Evolutionary conservation across 805 yeast genomes (phyloP).

Genomic region (Schwanniomyces polymorphus): DNA sequence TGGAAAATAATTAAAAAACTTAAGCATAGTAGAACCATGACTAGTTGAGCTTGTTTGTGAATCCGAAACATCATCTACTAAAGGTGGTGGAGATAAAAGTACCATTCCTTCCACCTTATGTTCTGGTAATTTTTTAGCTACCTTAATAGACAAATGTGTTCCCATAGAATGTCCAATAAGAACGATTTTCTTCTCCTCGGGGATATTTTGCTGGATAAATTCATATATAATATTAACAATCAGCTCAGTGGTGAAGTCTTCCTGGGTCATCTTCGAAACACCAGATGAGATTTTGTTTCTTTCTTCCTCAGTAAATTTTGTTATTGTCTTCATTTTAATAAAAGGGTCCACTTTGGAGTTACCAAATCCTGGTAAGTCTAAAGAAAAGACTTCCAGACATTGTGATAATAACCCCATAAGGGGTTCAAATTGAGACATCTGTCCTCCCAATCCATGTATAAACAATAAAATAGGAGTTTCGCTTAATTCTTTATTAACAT

Average conservation of each 20-base stretch:
- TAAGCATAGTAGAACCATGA: slow-evolving; percentile 13
- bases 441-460: slow-evolving; percentile 91
- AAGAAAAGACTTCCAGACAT: slow-evolving; percentile 60
- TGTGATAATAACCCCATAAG: slow-evolving; percentile 62
- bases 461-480: slow-evolving; percentile 63
- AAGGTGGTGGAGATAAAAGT: slow-evolving; percentile 51
- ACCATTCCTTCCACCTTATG: slow-evolving; percentile 47
- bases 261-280: slow-evolving; percentile 31
- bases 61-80: slow-evolving; percentile 21
- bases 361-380: slow-evolving; percentile 93
- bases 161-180: slow-evolving; percentile 79
- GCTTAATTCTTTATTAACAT: slow-evolving; percentile 34
- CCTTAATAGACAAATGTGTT: slow-evolving; percentile 51
- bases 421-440: slow-evolving; percentile 79
- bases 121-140: slow-evolving; percentile 36
- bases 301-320: slow-evolving; percentile 27
- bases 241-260: slow-evolving; percentile 42
- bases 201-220: slow-evolving; percentile 38
- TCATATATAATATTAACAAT: slow-evolving; percentile 40
- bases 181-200: slow-evolving; percentile 40
- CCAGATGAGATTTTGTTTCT: slow-evolving; percentile 28
- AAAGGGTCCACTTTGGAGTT: slow-evolving; percentile 30
- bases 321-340: slow-evolving; percentile 12
- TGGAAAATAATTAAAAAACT: slow-evolving; percentile 39
- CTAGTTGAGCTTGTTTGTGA: neutral